Percentiles rank a stretch among this genome's conserved stretches.
phyloP scores from a whole-genome alignment of 228 moss, liverwort and hornwort genomes.

The Sphagnum fallax region DNA sequence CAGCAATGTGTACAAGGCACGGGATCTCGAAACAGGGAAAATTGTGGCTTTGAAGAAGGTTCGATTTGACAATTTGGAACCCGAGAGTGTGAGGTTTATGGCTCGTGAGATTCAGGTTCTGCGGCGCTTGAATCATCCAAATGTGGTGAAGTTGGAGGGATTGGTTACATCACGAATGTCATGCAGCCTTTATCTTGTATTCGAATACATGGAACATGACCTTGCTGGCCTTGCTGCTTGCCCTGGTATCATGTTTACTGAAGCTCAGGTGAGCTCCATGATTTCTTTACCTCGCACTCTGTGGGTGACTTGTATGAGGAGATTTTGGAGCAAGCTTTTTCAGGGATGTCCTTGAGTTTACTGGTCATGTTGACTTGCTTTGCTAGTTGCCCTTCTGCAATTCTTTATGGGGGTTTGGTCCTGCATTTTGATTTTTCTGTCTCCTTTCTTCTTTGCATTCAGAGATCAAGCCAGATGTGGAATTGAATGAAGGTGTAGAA shows the following conservation, averaged over 20 bases:
- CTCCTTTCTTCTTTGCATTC: no score
- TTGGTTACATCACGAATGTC: slow-evolving; percentile 71
- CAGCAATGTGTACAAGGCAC: slow-evolving; percentile 72
- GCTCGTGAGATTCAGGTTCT: slow-evolving; percentile 70
- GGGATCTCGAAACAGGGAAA: slow-evolving; percentile 61
- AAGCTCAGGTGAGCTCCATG: slow-evolving; percentile 46
- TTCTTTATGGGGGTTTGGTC: no score
- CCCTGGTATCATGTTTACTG: slow-evolving; percentile 62
- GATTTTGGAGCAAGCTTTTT: no score
- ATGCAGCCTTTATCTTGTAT: slow-evolving; percentile 66
- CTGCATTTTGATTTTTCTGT: no score
- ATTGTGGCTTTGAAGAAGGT: slow-evolving; percentile 70
- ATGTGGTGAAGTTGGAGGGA: slow-evolving; percentile 66
- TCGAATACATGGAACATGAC: slow-evolving; percentile 73
- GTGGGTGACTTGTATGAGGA: no score
- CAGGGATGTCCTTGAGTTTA: no score
- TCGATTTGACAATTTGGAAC: slow-evolving; percentile 61
- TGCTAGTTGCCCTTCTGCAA: no score
- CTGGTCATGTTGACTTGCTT: no score
- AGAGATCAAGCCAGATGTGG: no score
- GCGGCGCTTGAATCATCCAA: slow-evolving; percentile 62
- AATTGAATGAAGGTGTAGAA: no score
- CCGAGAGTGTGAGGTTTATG: slow-evolving; percentile 74
- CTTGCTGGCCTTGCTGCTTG: slow-evolving; percentile 66
- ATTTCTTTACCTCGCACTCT: no score